Conservation (phyloP, 352 stramenopile species). For the Phytophthora chlamydospora region DNA sequence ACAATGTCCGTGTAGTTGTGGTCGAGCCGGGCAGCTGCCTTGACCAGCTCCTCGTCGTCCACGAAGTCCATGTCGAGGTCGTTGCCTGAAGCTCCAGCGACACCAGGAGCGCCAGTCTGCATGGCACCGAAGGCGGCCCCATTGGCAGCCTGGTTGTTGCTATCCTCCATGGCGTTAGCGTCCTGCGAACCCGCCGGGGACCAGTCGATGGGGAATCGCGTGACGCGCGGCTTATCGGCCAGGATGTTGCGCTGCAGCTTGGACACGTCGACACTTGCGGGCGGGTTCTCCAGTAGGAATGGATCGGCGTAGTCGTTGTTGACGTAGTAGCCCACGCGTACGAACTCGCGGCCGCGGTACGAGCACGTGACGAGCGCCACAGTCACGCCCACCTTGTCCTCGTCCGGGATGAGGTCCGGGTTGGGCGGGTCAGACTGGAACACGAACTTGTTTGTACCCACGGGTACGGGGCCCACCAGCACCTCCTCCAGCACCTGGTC, state of each 20-base stretch:
- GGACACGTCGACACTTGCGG: conserved; percentile 83
- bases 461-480: conserved; percentile 97
- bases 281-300: conserved; percentile 85
- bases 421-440: conserved; percentile 96
- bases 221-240: conserved; percentile 96
- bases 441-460: conserved; percentile 99
- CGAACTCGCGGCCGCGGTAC: conserved; percentile 97
- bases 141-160: conserved; percentile 27
- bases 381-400: conserved; percentile 98
- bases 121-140: conserved; percentile 29
- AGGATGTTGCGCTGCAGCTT: conserved; percentile 97
- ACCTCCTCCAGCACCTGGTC: conserved; percentile 99
- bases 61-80: conserved; percentile 77
- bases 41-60: conserved; percentile 87
- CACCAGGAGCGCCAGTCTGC: conserved; percentile 22
- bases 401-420: conserved; percentile 90
- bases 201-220: conserved; percentile 97
- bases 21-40: conserved; percentile 84
- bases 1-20: conserved; percentile 92
- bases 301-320: conserved; percentile 99
- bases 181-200: conserved; percentile 61
- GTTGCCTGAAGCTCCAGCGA: conserved; percentile 14
- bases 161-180: conserved; percentile 49
- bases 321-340: conserved; percentile 98
- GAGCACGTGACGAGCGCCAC: conserved; percentile 98